Evolutionary conservation across 2,329 filamentous ascomycete genomes (phyloP).

Genomic region (Pestalotiopsis sp.): DNA sequence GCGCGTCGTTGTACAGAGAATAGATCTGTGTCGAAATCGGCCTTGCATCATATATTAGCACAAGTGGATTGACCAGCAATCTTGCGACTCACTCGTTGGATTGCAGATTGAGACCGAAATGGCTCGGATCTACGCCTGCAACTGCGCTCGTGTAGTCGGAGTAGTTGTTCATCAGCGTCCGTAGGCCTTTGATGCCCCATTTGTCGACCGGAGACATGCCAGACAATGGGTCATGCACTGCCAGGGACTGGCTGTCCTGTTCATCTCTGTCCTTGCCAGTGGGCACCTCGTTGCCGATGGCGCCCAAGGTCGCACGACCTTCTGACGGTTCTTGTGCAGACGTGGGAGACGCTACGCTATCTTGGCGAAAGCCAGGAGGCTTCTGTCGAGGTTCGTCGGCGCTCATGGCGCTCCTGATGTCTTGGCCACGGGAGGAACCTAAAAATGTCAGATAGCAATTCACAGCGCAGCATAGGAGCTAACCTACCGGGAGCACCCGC

Average conservation of each 20-base stretch:
- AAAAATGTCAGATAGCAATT: slow-evolving; percentile 20
- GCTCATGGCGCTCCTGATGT: slow-evolving; percentile 40
- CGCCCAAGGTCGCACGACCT: slow-evolving; percentile 44
- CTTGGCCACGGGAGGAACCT: slow-evolving; percentile 45
- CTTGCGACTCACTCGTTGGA: slow-evolving; percentile 56
- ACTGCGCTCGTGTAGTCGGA: slow-evolving; percentile 65
- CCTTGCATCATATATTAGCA: slow-evolving; percentile 35
- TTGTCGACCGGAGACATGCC: slow-evolving; percentile 66
- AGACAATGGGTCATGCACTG: slow-evolving; percentile 59
- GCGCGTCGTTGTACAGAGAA: slow-evolving; percentile 62
- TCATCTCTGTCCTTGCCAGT: slow-evolving; percentile 45
- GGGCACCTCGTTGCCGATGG: slow-evolving; percentile 48
- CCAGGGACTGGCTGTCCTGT: slow-evolving; percentile 39
- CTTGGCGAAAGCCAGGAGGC: slow-evolving; percentile 46
- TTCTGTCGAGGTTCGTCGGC: slow-evolving; percentile 51
- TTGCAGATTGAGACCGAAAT: slow-evolving; percentile 60
- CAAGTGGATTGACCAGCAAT: background rate
- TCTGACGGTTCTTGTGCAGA: slow-evolving; percentile 39
- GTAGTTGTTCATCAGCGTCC: slow-evolving; percentile 65
- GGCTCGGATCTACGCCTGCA: slow-evolving; percentile 59
- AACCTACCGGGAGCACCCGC: slow-evolving; percentile 40
- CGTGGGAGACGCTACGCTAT: slow-evolving; percentile 36
- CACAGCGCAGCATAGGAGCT: background rate
- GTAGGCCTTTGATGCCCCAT: slow-evolving; percentile 67
- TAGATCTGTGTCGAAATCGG: slow-evolving; percentile 62